Base-by-base conservation (phyloP, 768 basidiomycete genomes). In the Leccinum rimulosum region DNA sequence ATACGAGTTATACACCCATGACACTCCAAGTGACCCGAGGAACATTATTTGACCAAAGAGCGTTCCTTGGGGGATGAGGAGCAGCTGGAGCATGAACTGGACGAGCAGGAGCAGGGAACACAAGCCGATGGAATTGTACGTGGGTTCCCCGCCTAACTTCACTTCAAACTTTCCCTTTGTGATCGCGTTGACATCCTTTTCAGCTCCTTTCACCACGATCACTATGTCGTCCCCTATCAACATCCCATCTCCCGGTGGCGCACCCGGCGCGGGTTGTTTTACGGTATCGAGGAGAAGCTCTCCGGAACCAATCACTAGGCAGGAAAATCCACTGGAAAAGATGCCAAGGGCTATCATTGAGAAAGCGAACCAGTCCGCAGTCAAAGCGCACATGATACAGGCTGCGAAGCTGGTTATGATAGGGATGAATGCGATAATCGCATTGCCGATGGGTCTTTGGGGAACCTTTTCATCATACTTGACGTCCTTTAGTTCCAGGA, bases 1-100 rank as follows among this genome's bases (percentile, higher is more conserved):
- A 50, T 68, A 76, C 1, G 72, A 68, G 45, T 76, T 76, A 54
- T 76, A 75, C 1, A 17, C 55, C 75, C 75, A 76, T 1, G 75
- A 76, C 2, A 68, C 67, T 3, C 61, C 69, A 15, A 76, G 66
- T 1, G 74, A 63, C 1, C 56, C 48, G 30, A 76, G 56, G 58
- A 76, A 76, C 71, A 76, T 59, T 47, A 73, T 56, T 52, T 76
- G 75, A 11, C 76, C 75, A 6, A 76, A 74, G 40, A 75, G 67
- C 11, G 57, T 33, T 11, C 63, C 69, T 53, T 76, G 74, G 3
- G 75, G 75, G 25, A 74, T 73, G 36, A 76, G 66, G 49, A 76
- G 64, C 3, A 75, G 64, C 58, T 76, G 75, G 25, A 67, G 53
- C 25, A 76, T 7, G 64, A 74, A 74, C 28, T 76, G 75, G 43